These are phyloP conservation scores for Glycine latifolia DNA, from an alignment of 306 rosid species.

Conservation along the genomic window DNA sequence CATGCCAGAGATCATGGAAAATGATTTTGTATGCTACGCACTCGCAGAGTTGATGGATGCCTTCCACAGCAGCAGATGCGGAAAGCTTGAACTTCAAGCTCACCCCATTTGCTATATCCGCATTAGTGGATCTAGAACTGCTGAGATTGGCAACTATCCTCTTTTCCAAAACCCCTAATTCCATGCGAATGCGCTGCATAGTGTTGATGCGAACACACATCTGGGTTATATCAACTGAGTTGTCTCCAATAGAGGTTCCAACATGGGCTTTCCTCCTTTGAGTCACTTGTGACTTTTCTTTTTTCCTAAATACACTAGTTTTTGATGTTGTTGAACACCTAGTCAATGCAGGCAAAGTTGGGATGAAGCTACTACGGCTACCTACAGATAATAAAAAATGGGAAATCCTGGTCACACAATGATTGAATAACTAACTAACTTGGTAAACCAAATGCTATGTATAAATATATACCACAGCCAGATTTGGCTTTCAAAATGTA, in stretches of 20 bases:
- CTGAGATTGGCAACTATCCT: conserved; percentile 69
- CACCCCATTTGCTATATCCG: conserved; percentile 49
- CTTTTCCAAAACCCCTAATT: conserved; percentile 75
- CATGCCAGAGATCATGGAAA: conserved; percentile 72
- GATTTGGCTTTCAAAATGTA: conserved; percentile 78
- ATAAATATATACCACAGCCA: conserved; percentile 74
- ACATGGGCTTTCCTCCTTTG: conserved; percentile 71
- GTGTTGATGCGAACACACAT: conserved; percentile 87
- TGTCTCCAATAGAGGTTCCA: conserved; percentile 60
- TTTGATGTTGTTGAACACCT: conserved; percentile 83
- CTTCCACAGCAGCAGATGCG: conserved; percentile 70
- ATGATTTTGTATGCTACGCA: conserved; percentile 74
- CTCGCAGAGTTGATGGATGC: conserved; percentile 79
- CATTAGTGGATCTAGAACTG: conserved; percentile 55
- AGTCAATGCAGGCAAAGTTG: conserved; percentile 84
- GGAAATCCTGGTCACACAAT: conserved; percentile 37
- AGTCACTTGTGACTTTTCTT: conserved; percentile 65
- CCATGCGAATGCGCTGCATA: conserved; percentile 80
- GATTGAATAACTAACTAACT: conserved; percentile 13
- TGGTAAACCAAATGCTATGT: conserved; percentile 38
- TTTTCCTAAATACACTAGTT: conserved; percentile 75
- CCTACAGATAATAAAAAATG: conserved; percentile 65
- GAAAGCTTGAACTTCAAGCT: conserved; percentile 77
- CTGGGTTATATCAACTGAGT: conserved; percentile 68
- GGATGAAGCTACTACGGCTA: conserved; percentile 64